Evolutionary conservation across 1,284 basidiomycete genomes (phyloP).

Genomic region (Rhodotorula sp.): DNA sequence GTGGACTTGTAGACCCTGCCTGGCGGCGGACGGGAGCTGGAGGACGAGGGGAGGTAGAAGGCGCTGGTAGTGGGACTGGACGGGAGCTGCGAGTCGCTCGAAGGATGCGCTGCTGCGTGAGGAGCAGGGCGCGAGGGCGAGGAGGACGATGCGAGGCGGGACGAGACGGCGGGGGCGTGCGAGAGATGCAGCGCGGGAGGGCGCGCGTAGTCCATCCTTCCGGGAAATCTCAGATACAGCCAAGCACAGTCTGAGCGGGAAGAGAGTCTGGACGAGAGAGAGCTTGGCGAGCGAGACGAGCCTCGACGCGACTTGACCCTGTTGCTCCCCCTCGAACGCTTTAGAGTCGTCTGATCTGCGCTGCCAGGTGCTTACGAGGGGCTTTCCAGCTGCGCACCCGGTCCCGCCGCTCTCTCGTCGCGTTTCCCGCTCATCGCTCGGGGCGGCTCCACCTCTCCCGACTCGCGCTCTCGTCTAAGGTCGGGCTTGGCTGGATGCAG

Average conservation of each 20-base stretch:
- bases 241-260: not conserved
- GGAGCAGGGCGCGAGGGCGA: not conserved
- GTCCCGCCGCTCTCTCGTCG: no score
- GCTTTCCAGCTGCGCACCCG: not conserved
- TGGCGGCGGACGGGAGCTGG: not conserved
- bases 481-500: no score
- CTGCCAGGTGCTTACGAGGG: no score
- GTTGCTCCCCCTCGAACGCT: no score
- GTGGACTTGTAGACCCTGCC: slow-evolving; percentile 8
- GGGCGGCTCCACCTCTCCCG: not conserved
- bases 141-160: not conserved
- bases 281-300: not conserved
- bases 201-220: slow-evolving; percentile 5
- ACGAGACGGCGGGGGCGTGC: slow-evolving; percentile 1
- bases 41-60: not conserved
- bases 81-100: slow-evolving; percentile 1
- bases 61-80: slow-evolving; percentile 1
- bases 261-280: not conserved
- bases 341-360: not conserved
- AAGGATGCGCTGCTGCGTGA: not conserved
- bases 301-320: not conserved
- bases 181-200: not conserved
- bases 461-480: not conserved
- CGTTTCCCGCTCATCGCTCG: not conserved
- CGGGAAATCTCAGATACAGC: no score